A percentile compares a stretch with the other conserved stretches of the same genome.
Evolutionary conservation across 2,329 filamentous ascomycete species (phyloP).

Genomic region (Nemania diffusa): DNA sequence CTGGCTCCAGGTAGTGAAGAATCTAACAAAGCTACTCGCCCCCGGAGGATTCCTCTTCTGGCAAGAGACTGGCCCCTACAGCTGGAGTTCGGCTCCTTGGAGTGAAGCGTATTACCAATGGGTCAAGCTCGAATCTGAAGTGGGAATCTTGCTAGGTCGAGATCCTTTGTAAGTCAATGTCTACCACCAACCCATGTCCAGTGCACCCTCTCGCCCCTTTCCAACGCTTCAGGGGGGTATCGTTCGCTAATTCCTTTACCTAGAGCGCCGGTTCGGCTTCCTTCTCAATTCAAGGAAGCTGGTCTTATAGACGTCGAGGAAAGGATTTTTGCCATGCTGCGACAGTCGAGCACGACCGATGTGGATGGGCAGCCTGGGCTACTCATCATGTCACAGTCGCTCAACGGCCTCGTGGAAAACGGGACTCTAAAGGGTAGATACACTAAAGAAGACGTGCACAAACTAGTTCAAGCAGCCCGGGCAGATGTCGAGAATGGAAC

Average conservation of each 20-base stretch:
- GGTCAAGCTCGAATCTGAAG: conserved; percentile 15
- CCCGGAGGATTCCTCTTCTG: conserved; percentile 9
- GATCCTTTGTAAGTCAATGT: conserved; percentile 10
- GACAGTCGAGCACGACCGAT: not conserved
- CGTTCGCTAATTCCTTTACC: not conserved
- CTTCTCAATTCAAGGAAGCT: conserved; percentile 18
- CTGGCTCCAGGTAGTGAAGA: conserved; percentile 10
- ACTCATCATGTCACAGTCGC: conserved; percentile 10
- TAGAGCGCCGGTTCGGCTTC: conserved; percentile 5
- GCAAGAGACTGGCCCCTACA: conserved; percentile 14
- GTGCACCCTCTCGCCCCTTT: not conserved
- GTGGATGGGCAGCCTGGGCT: conserved; percentile 7
- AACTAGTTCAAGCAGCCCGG: conserved; percentile 6
- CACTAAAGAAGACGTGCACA: conserved; percentile 15
- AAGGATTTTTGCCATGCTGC: conserved; percentile 6
- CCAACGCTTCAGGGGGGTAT: not conserved
- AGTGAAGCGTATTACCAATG: conserved; percentile 14
- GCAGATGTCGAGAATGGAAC: conserved; percentile 11
- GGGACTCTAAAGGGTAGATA: conserved; percentile 14
- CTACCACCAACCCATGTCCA: not conserved
- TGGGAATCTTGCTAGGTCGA: conserved; percentile 13
- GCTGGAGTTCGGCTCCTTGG: conserved; percentile 14
- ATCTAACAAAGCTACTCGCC: conserved; percentile 8
- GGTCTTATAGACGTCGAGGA: conserved; percentile 3
- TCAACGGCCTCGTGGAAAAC: conserved; percentile 9